Percentiles rank a stretch among this genome's conserved stretches.
Evolutionary conservation across 352 stramenopile genomes (phyloP).

Genomic region (Pythium monospermum): DNA sequence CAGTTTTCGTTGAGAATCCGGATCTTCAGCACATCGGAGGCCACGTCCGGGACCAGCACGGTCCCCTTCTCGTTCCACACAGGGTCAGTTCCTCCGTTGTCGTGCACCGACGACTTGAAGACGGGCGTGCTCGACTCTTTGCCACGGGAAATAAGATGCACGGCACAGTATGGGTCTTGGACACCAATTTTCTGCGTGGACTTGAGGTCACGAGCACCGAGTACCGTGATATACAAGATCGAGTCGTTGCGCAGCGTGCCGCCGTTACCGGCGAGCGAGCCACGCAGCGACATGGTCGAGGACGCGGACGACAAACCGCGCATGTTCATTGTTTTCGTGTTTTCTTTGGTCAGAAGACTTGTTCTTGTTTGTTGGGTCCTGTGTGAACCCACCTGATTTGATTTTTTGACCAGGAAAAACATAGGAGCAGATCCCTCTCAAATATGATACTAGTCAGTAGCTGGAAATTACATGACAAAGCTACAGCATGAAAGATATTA

Average conservation of each 20-base stretch:
- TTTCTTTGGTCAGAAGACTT: background rate
- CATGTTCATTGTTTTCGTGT: background rate
- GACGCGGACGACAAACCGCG: slow-evolving; percentile 6
- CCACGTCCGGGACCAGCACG: slow-evolving; percentile 63
- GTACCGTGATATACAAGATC: slow-evolving; percentile 63
- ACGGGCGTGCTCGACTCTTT: slow-evolving; percentile 42
- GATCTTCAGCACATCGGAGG: slow-evolving; percentile 61
- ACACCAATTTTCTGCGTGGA: slow-evolving; percentile 62
- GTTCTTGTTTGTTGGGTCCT: no score
- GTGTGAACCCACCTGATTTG: background rate
- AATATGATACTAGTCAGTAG: background rate
- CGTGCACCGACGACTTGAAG: slow-evolving; percentile 71
- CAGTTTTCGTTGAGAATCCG: slow-evolving; percentile 77
- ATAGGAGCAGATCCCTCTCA: background rate
- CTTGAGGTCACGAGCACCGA: slow-evolving; percentile 62
- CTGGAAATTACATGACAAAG: background rate
- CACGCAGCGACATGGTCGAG: slow-evolving; percentile 9
- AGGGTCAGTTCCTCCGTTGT: slow-evolving; percentile 61
- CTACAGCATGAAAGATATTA: background rate
- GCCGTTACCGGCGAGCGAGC: slow-evolving; percentile 16
- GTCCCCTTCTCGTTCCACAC: slow-evolving; percentile 76
- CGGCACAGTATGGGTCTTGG: slow-evolving; percentile 68
- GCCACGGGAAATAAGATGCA: slow-evolving; percentile 51
- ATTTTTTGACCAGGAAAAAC: background rate
- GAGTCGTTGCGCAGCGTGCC: slow-evolving; percentile 55